Evolutionary conservation across 2,329 filamentous ascomycete genomes (phyloP), one percentile per base, ranked within the genome.

Genomic region (Phialophora chinensis): DNA sequence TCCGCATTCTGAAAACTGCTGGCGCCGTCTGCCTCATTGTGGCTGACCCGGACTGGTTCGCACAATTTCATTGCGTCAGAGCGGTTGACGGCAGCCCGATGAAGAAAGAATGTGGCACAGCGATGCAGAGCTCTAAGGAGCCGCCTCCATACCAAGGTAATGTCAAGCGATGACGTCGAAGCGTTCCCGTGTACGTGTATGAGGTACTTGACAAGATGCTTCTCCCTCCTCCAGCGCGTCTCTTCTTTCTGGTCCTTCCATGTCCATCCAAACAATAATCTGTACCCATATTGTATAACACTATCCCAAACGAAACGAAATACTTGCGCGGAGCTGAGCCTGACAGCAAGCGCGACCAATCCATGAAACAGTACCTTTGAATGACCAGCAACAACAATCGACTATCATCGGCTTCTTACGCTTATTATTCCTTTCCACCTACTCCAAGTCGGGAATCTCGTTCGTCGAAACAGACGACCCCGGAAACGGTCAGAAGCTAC

Each of bases 331-430:
- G 14, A 31, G 56, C 66, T 56, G 27, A 66, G 33, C 20, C 27
- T 62, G 53, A 62, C 38, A 65, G 60, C 67, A 60, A 27, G 20
- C 49, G 56, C 62, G 54, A 47, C 35, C 17, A 12, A 50, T 56
- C 38, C 38, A 62, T 60, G 58, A 66, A 57, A n/a, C 53, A 65
- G 49, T 60, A 63, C 47, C 63, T 59, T 64, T 61, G 63, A 66
- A 72, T 72, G 70, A 69, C 64, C 60, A 70, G 63, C 53, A 73
- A 72, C 60, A 64, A 66, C 60, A 72, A 72, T 54, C 66, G 68
- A 64, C 62, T 65, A 31, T 72, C 69, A 49, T 72, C 72, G 53
- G 66, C 72, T 38, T 73, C 72, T 59, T 73, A 73, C 71, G 69
- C 71, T 49, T 73, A 73, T 59, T 73, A 73, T 57, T 72, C 69